phyloP scores from a whole-genome alignment of 2,329 filamentous ascomycete genomes.

The Pseudopyricularia javanii region DNA sequence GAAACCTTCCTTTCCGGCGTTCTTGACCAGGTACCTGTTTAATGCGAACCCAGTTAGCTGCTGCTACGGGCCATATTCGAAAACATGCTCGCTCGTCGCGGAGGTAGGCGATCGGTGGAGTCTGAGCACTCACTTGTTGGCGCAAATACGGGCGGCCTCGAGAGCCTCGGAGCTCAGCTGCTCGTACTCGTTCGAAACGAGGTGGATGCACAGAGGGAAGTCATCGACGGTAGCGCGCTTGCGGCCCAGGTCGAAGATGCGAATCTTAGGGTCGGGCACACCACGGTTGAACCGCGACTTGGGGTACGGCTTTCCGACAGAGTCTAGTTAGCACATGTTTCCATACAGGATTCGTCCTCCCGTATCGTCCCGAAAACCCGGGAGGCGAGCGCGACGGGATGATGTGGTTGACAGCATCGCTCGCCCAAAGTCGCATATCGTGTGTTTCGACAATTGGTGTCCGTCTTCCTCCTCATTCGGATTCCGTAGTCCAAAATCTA shows the following conservation, averaged over 20 bases:
- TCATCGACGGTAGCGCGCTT: conserved; percentile 99
- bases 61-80: background rate
- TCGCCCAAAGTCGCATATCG: background rate
- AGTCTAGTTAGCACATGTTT: background rate
- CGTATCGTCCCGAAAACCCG: background rate
- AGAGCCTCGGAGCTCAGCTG: conserved; percentile 99
- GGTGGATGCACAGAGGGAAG: conserved; percentile 97
- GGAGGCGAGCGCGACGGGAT: background rate
- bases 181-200: conserved; percentile 99
- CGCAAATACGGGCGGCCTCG: conserved; percentile 99
- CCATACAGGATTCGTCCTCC: background rate
- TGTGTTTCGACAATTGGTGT: too few species aligned
- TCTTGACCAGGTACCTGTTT: conserved; percentile 54
- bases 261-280: conserved; percentile 77
- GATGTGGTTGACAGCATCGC: background rate
- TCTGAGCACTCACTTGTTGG: conserved; percentile 64
- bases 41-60: background rate
- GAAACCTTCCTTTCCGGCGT: conserved; percentile 61
- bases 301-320: conserved; percentile 64
- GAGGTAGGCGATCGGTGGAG: background rate
- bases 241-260: conserved; percentile 97
- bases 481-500: background rate
- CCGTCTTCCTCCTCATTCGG: background rate
- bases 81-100: background rate
- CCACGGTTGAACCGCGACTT: conserved; percentile 99